phyloP scores from a whole-genome alignment of 2,329 filamentous ascomycete genomes.

The Ascochyta fabae region DNA sequence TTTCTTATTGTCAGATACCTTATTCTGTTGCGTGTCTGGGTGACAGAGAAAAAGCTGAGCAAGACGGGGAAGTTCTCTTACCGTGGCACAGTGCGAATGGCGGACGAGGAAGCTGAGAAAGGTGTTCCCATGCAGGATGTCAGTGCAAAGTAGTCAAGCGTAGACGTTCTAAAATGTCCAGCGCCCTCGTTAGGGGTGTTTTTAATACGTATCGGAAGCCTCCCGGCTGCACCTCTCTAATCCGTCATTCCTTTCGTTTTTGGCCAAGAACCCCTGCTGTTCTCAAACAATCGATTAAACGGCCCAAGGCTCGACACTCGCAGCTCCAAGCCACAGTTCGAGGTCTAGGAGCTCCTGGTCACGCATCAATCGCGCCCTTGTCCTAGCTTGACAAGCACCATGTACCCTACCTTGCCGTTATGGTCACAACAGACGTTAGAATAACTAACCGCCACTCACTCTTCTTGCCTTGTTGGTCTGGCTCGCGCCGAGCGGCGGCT shows the following conservation, averaged over 20 bases:
- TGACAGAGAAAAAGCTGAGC: conserved; percentile 55
- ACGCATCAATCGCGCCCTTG: conserved; percentile 17
- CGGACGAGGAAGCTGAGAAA: conserved; percentile 28
- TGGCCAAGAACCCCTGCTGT: background rate
- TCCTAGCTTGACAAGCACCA: conserved; percentile 8
- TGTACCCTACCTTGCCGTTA: conserved; percentile 24
- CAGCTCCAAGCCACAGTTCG: conserved; percentile 16
- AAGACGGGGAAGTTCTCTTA: conserved; percentile 47
- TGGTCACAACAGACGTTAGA: conserved; percentile 6
- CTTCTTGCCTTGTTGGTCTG: background rate
- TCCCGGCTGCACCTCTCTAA: background rate
- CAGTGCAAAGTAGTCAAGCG: conserved; percentile 22
- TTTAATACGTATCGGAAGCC: conserved; percentile 7
- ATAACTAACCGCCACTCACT: conserved; percentile 1
- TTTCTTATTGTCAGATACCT: conserved; percentile 52
- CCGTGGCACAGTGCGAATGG: conserved; percentile 8
- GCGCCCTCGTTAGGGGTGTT: background rate
- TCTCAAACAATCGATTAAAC: background rate
- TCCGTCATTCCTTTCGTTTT: background rate
- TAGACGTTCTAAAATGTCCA: background rate
- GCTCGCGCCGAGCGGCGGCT: conserved; percentile 6
- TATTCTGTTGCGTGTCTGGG: conserved; percentile 48
- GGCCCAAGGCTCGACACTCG: conserved; percentile 13
- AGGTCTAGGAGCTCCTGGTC: conserved; percentile 9
- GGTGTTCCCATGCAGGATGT: conserved; percentile 28